Base-by-base conservation (phyloP, 352 stramenopile species). In the Globisporangium nagaii region DNA sequence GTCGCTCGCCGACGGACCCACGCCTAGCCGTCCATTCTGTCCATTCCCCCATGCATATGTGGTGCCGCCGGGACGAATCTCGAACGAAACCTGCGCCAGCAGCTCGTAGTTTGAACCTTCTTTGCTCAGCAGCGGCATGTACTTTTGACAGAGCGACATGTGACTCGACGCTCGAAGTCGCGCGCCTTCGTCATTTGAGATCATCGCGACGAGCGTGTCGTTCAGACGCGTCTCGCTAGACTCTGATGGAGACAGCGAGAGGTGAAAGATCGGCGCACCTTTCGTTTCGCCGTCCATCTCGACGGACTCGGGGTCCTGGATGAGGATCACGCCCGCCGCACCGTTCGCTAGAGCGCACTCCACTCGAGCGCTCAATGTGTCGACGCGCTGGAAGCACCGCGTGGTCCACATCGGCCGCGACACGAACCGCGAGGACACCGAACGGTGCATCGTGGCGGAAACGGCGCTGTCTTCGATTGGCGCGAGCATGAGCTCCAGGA, bases 11-110 rank as follows among this genome's bases (percentile, higher is more conserved):
- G 22, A 43, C 47, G 4, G 54, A 20, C 77, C 77, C 10, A 88
- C 32, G 0, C 80, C 80, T 0, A 90, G 54, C 0, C 80, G 70
- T 2, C 80, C 80, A 22, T 83, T 81, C 20, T 86, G 62, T 19
- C 65, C 75, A 41, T 76, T 69, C 1, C 80, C 80, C 80, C 80
- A 90, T 20, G 78, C 73, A 45, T 88, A 88, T 0, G 73, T 75
- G 5, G 70, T 84, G 22, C 80, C 80, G 12, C 75, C 71, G 1
- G 62, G 28, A 4, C 68, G 69, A 15, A 88, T 63, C 28, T 75
- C 57, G 40, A 90, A 62, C n/a, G 57, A 58, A 4, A 84, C 62
- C 10, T 83, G 53, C 4, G 72, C 53, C 0, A 88, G n/a, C 25
- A 86, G 56, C 45, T 79, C 66, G 36, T 71, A 84, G 28, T 56